These are phyloP conservation scores for Kwoniella dendrophila DNA, from an alignment of 768 basidiomycete genomes.

Conservation along the genomic window DNA sequence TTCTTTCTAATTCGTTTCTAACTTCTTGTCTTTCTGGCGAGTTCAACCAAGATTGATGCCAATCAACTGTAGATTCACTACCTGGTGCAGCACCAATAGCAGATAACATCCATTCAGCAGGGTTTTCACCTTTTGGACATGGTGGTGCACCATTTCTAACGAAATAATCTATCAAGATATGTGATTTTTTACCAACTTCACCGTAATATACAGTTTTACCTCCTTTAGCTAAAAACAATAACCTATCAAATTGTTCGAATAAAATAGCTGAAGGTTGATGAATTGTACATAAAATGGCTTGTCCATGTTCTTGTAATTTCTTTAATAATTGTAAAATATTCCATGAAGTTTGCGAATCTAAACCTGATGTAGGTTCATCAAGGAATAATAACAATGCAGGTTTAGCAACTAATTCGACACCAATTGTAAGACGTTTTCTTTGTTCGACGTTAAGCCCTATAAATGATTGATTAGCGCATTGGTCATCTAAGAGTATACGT, in stretches of 20 bases:
- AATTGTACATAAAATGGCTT: slow-evolving; percentile 58
- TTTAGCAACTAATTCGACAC: slow-evolving; percentile 58
- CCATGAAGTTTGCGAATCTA: slow-evolving; percentile 86
- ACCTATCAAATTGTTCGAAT: slow-evolving; percentile 76
- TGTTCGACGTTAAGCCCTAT: slow-evolving; percentile 53
- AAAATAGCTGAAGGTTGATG: slow-evolving; percentile 70
- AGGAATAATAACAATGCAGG: slow-evolving; percentile 59
- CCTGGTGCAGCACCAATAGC: slow-evolving; percentile 75
- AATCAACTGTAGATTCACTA: slow-evolving; percentile 65
- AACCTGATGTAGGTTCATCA: slow-evolving; percentile 60
- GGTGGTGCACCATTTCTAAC: slow-evolving; percentile 66
- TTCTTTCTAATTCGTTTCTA: slow-evolving; percentile 60
- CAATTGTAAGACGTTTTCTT: slow-evolving; percentile 50
- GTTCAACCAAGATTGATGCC: slow-evolving; percentile 65
- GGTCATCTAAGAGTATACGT: too few relatives aligned
- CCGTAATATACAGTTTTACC: slow-evolving; percentile 93
- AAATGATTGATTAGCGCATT: too few relatives aligned
- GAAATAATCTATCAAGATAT: slow-evolving; percentile 73
- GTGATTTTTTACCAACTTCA: slow-evolving; percentile 75
- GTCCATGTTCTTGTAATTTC: slow-evolving; percentile 58
- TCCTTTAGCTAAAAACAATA: slow-evolving; percentile 66
- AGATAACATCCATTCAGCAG: slow-evolving; percentile 63
- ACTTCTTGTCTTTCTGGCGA: slow-evolving; percentile 63
- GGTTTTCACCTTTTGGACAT: slow-evolving; percentile 78
- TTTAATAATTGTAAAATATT: slow-evolving; percentile 65